A percentile compares a stretch with the other conserved stretches of the same genome.
phyloP scores from a whole-genome alignment of 1,284 basidiomycete genomes.

The Ustilago crameri region DNA sequence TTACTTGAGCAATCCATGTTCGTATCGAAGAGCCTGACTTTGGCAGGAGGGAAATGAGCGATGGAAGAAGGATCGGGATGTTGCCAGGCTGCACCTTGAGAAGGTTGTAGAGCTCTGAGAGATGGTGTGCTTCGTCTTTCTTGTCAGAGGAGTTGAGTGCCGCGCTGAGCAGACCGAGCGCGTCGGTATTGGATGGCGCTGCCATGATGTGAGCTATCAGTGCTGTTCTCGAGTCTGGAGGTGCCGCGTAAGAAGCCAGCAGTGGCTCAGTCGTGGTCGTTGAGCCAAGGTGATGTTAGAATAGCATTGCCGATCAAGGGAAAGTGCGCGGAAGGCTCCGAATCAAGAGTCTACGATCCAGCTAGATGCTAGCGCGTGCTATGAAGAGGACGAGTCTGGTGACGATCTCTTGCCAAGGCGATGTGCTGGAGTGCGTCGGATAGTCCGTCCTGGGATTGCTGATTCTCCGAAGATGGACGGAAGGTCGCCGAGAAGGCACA shows the following conservation, averaged over 20 bases:
- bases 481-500: neutral
- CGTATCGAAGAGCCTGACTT: slow-evolving; percentile 38
- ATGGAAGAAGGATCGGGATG: slow-evolving; percentile 56
- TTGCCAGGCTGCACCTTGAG: slow-evolving; percentile 59
- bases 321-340: neutral
- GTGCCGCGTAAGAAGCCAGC: neutral
- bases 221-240: neutral
- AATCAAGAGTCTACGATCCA: neutral
- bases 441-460: neutral
- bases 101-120: slow-evolving; percentile 52
- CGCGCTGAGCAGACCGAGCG: slow-evolving; percentile 54
- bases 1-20: slow-evolving; percentile 59
- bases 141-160: slow-evolving; percentile 51
- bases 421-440: neutral
- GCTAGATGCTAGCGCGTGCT: neutral
- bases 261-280: neutral
- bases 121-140: slow-evolving; percentile 36
- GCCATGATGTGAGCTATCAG: slow-evolving; percentile 25
- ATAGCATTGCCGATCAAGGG: slow-evolving; percentile 8
- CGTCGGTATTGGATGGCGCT: slow-evolving; percentile 49
- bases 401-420: too few species aligned
- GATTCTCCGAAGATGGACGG: neutral
- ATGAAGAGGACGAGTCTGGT: neutral
- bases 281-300: neutral
- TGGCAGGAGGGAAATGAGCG: slow-evolving; percentile 50